These are phyloP conservation scores for Fragaria vesca DNA, from an alignment of 306 rosid species.

Conservation along the genomic window DNA sequence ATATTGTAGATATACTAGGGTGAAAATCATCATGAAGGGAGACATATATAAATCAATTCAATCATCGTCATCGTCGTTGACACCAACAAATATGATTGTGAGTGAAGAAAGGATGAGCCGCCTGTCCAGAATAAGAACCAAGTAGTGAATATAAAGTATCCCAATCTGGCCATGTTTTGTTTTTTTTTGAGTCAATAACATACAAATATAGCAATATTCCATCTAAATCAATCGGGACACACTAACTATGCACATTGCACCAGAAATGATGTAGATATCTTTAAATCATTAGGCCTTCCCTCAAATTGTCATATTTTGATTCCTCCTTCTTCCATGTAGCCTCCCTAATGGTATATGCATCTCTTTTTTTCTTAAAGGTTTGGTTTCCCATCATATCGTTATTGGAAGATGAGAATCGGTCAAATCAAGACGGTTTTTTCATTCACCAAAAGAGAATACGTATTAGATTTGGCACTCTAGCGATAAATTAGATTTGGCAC, in stretches of 20 bases:
- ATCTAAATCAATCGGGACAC: not conserved
- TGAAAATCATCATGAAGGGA: slow-evolving; percentile 18
- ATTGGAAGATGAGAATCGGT: not conserved
- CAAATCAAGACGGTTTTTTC: too few species aligned
- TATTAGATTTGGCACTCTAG: too few species aligned
- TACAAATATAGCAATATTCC: not conserved
- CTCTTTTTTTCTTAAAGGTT: not conserved
- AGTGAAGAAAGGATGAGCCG: slow-evolving; percentile 25
- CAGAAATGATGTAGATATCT: slow-evolving; percentile 27
- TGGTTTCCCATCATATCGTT: not conserved
- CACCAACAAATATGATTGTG: slow-evolving; percentile 31
- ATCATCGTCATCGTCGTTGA: slow-evolving; percentile 33
- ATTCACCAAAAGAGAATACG: not conserved
- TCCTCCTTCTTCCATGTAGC: not conserved
- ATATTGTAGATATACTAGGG: not conserved
- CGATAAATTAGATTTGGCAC: too few species aligned
- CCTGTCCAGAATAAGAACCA: not conserved
- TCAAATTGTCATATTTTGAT: slow-evolving; percentile 16
- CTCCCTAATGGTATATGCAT: not conserved
- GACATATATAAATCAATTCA: slow-evolving; percentile 3
- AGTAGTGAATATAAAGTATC: not conserved
- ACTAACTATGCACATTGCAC: not conserved
- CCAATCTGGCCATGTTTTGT: not conserved
- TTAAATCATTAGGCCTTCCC: slow-evolving; percentile 37
- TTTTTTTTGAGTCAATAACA: not conserved